Percentiles rank a stretch among this genome's conserved stretches.
phyloP scores from a whole-genome alignment of 169 alveolate species.

The Theileria parva region DNA sequence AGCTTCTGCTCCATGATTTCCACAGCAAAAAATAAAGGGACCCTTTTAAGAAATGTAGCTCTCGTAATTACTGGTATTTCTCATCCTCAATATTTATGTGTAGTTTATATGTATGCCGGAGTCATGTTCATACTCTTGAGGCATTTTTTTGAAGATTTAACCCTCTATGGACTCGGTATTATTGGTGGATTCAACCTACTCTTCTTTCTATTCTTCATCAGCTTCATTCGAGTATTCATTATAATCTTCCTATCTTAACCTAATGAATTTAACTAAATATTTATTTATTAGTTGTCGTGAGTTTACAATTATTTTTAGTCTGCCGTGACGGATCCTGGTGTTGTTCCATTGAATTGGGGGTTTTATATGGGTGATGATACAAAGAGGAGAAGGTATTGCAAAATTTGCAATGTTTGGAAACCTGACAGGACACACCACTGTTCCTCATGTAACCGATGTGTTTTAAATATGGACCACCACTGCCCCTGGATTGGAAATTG shows the following conservation, averaged over 20 bases:
- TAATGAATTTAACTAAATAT: background rate
- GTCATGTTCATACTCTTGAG: slow-evolving; percentile 57
- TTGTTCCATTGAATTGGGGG: slow-evolving; percentile 94
- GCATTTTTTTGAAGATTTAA: slow-evolving; percentile 45
- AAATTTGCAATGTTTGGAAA: slow-evolving; percentile 95
- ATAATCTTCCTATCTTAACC: background rate
- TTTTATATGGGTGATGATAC: slow-evolving; percentile 96
- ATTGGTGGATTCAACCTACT: slow-evolving; percentile 35
- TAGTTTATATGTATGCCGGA: slow-evolving; percentile 66
- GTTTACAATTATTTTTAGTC: slow-evolving; percentile 61
- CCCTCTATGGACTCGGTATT: slow-evolving; percentile 26
- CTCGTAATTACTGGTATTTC: slow-evolving; percentile 43
- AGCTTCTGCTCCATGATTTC: background rate
- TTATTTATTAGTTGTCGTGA: slow-evolving; percentile 4
- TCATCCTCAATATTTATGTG: background rate
- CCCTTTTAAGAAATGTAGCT: slow-evolving; percentile 64
- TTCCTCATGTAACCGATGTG: slow-evolving; percentile 93
- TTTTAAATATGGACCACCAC: slow-evolving; percentile 97
- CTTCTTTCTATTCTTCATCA: slow-evolving; percentile 53
- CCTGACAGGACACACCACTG: slow-evolving; percentile 99
- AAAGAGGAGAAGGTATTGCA: slow-evolving; percentile 92
- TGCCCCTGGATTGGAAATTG: slow-evolving; percentile 99
- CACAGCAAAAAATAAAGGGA: slow-evolving; percentile 28
- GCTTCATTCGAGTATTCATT: slow-evolving; percentile 54
- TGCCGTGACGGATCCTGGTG: slow-evolving; percentile 93